A percentile compares a stretch with the other conserved stretches of the same genome.
Evolutionary conservation across 352 stramenopile species (phyloP).

Genomic region (Plasmopara viticola): DNA sequence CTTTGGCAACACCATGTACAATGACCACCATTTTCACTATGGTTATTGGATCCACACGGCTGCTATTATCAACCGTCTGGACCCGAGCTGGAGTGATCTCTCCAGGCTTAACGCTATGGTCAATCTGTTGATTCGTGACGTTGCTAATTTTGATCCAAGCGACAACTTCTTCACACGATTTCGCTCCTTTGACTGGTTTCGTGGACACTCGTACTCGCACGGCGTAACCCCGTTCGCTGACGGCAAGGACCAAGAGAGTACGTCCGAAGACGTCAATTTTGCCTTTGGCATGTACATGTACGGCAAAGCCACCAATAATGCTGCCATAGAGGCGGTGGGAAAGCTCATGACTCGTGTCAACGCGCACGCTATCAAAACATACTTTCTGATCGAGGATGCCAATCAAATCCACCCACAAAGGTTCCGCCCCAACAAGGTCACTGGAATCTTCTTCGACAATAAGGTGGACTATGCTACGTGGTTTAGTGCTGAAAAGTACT

Average conservation of each 20-base stretch:
- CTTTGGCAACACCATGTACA: constrained; percentile 74
- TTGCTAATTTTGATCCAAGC: constrained; percentile 47
- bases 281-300: constrained; percentile 72
- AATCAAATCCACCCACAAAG: constrained; percentile 59
- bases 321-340: constrained; percentile 48
- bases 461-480: constrained; percentile 65
- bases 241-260: constrained; percentile 66
- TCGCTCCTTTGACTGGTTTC: constrained; percentile 66
- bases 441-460: constrained; percentile 67
- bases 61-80: constrained; percentile 47
- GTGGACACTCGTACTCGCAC: constrained; percentile 67
- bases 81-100: constrained; percentile 50
- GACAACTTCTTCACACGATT: constrained; percentile 59
- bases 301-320: constrained; percentile 46
- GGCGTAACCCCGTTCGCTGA: constrained; percentile 47
- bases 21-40: constrained; percentile 81
- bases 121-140: constrained; percentile 59
- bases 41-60: constrained; percentile 63
- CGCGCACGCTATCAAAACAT: constrained; percentile 51
- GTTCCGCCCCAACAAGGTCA: constrained; percentile 65
- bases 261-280: constrained; percentile 74
- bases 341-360: constrained; percentile 66
- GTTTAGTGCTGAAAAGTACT: constrained; percentile 62
- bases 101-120: constrained; percentile 48
- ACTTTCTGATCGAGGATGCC: constrained; percentile 61